Base-by-base conservation (phyloP, 371 early-diverging fungal species). In the Capillidium heterosporum region DNA sequence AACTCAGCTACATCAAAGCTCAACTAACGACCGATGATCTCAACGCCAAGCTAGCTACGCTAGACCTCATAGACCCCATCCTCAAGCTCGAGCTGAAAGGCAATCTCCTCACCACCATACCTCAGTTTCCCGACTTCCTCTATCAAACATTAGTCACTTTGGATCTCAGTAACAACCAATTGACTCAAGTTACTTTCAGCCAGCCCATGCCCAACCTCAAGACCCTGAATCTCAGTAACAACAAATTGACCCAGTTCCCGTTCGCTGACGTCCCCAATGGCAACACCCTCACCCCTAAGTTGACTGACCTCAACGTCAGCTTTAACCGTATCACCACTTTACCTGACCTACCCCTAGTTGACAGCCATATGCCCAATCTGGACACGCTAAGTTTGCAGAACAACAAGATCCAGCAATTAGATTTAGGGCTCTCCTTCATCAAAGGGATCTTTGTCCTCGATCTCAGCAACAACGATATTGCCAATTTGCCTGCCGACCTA, bases 331-430 rank as follows among this genome's bases (percentile, higher is more conserved):
- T n/a, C n/a, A n/a, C n/a, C n/a, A n/a, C n/a, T n/a, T n/a, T n/a
- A n/a, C n/a, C n/a, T n/a, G n/a, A n/a, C n/a, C n/a, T n/a, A n/a
- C n/a, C n/a, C n/a, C n/a, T n/a, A n/a, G n/a, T n/a, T n/a, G n/a
- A n/a, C n/a, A n/a, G n/a, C n/a, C n/a, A n/a, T n/a, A 47, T 47
- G 47, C 47, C 47, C 47, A 47, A 47, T 10, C 47, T 47, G 4
- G 26, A 10, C 17, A 47, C 47, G 47, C 47, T 47, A 23, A 27
- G 26, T 24, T 10, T 47, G 10, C n/a, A 27, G 10, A 19, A 23
- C 24, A 47, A 47, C 24, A 10, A 24, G 47, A 47, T 47, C 17
- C 23, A 47, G 47, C 23, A 47, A 17, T 17, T 47, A 24, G 47
- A 47, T 19, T 27, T 27, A 10, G n/a, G 17, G 4, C 24, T 47